Evolutionary conservation across 352 stramenopile species (phyloP).

Genomic region (Stramenopiles sp.): DNA sequence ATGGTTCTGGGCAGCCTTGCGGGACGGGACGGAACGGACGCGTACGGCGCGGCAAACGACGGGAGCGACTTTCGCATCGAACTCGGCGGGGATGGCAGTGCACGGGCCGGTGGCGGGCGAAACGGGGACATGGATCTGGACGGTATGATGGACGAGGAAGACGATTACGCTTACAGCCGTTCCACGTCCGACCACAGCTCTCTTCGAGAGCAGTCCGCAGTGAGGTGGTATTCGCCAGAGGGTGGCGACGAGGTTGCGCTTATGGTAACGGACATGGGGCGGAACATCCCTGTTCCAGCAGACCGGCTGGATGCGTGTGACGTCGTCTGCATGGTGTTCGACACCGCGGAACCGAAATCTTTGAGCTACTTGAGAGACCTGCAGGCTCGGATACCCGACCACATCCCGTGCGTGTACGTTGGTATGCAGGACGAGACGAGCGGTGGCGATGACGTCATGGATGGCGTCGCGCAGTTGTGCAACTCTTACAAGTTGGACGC

Average conservation of each 20-base stretch:
- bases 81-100: conserved; percentile 37
- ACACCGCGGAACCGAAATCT: conserved; percentile 16
- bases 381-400: conserved; percentile 13
- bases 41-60: too few species aligned
- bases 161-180: not conserved
- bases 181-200: not conserved
- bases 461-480: not conserved
- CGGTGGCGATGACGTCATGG: not conserved
- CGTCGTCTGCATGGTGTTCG: conserved; percentile 18
- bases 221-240: conserved; percentile 14
- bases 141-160: not conserved
- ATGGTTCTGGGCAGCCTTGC: not conserved
- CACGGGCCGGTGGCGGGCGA: not conserved
- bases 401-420: conserved; percentile 17
- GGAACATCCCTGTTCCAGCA: not conserved
- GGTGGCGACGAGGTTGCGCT: conserved; percentile 5
- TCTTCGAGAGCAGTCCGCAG: not conserved
- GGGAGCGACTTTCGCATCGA: too few species aligned
- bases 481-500: not conserved
- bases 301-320: not conserved
- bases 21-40: not conserved
- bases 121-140: conserved; percentile 17
- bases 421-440: not conserved
- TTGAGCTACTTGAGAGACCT: conserved; percentile 16
- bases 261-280: conserved; percentile 15